Base-by-base conservation (phyloP, 352 stramenopile species). In the Lagenidium sp. region DNA sequence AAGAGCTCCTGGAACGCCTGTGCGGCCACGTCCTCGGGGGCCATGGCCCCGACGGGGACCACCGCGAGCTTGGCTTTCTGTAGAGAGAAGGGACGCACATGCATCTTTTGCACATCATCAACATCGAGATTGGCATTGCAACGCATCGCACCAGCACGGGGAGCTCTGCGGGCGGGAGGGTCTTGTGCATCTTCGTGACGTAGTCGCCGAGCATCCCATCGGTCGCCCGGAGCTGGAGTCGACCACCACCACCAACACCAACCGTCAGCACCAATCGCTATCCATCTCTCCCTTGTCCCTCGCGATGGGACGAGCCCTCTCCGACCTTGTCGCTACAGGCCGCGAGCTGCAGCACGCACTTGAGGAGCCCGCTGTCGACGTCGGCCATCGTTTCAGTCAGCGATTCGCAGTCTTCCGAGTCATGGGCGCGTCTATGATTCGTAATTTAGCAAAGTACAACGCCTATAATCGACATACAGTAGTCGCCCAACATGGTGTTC, bases 251-350 rank as follows among this genome's bases (percentile, higher is more conserved):
- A n/a, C n/a, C 15, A 56, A 21, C 4, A 47, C 15, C 13, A 20
- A 21, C 12, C 29, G 32, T 23, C 24, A 50, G 16, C 35, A 7
- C 32, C 4, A 44, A n/a, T n/a, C n/a, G n/a, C n/a, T n/a, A n/a
- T n/a, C n/a, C n/a, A n/a, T n/a, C n/a, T n/a, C n/a, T n/a, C n/a
- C n/a, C n/a, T n/a, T n/a, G n/a, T n/a, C n/a, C n/a, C n/a, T n/a
- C n/a, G n/a, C n/a, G n/a, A n/a, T n/a, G n/a, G n/a, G n/a, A n/a
- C n/a, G n/a, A n/a, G n/a, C n/a, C n/a, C n/a, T 13, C 8, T 35
- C 48, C 36, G n/a, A 81, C 75, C 63, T 84, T 88, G 51, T 88
- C 72, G 55, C 69, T 84, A 44, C 75, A 85, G 50, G 65, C 68
- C 19, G 68, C 68, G 36, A 88, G 48, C 48, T 88, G 75, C 57